Conservation (phyloP, 345 rosid genomes). For the Jatropha curcas region DNA sequence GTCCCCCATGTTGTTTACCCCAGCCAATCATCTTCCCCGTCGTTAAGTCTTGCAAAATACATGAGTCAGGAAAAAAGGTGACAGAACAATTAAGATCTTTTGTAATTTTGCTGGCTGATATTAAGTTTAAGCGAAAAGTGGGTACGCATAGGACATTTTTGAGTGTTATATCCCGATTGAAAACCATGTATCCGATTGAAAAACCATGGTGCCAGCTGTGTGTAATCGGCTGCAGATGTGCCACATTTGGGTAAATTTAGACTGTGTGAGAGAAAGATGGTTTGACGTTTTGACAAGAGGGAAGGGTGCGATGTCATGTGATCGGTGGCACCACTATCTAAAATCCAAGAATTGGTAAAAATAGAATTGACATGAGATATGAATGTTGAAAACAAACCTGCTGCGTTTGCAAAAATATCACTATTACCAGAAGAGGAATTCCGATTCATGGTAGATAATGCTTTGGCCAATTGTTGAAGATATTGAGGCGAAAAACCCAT, state of each 20-base stretch:
- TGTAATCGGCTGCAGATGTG: background rate
- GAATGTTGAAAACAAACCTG: background rate
- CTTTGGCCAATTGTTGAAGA: background rate
- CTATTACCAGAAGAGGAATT: background rate
- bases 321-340: conserved; percentile 4
- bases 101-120: background rate
- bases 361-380: background rate
- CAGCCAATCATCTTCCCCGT: background rate
- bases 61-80: background rate
- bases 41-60: background rate
- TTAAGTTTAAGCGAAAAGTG: background rate
- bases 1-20: background rate
- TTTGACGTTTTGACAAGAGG: background rate
- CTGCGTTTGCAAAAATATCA: background rate
- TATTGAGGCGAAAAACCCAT: background rate
- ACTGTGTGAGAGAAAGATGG: background rate
- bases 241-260: background rate
- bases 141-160: background rate
- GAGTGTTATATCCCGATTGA: background rate
- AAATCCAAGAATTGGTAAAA: background rate
- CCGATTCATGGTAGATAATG: background rate
- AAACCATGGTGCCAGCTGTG: no score
- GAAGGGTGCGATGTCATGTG: background rate
- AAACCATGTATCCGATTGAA: background rate
- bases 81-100: background rate